Conservation (phyloP, 176 grass and related monocot species). For the Aegilops speltoides region DNA sequence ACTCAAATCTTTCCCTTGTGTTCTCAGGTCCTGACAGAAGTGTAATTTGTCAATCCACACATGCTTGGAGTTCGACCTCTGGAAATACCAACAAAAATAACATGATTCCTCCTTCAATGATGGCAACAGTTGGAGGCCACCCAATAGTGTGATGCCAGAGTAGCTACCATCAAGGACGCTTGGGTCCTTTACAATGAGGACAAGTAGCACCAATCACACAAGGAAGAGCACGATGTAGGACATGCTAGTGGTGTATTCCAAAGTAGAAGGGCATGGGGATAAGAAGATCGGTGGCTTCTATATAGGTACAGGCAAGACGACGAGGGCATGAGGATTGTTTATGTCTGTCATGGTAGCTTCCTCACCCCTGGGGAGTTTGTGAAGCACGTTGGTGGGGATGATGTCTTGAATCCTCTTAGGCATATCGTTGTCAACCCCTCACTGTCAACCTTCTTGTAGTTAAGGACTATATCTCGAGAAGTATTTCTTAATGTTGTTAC, state of each 20-base stretch:
- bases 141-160: not conserved
- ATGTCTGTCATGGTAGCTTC: constrained; percentile 87
- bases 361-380: constrained; percentile 91
- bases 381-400: constrained; percentile 71
- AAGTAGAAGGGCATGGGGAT: constrained; percentile 55
- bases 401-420: constrained; percentile 66
- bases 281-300: constrained; percentile 78
- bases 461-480: not conserved
- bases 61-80: constrained; percentile 11
- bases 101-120: not conserved
- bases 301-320: constrained; percentile 74
- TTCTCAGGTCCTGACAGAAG: constrained; percentile 30
- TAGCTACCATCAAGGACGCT: constrained; percentile 37
- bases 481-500: constrained; percentile 4
- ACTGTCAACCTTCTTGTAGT: constrained; percentile 31
- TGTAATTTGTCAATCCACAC: constrained; percentile 17
- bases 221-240: constrained; percentile 74
- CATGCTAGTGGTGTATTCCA: constrained; percentile 87
- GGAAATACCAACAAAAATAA: constrained; percentile 29
- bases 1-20: not conserved
- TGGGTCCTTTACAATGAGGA: constrained; percentile 40
- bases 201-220: constrained; percentile 26
- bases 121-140: not conserved
- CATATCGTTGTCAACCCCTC: constrained; percentile 73
- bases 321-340: constrained; percentile 82